These are phyloP conservation scores for Cnidoscolus chayamansa DNA, from an alignment of 441 rosid genomes.

Conservation along the genomic window DNA sequence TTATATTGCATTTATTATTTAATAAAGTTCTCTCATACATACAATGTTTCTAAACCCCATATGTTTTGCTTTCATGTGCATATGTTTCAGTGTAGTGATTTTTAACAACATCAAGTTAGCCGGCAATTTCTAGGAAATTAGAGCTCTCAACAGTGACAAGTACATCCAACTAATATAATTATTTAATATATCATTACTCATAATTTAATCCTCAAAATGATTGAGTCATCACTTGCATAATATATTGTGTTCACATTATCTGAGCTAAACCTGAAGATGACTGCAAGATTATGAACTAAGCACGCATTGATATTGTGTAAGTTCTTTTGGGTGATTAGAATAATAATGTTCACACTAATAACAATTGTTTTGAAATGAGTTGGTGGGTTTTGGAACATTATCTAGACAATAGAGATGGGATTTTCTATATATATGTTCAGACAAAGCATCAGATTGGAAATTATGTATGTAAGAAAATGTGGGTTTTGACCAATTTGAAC, in stretches of 20 bases:
- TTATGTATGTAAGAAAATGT: not conserved
- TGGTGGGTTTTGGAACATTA: not conserved
- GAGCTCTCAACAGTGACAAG: not conserved
- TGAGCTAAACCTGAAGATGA: not conserved
- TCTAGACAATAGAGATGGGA: not conserved
- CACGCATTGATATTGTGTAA: not conserved
- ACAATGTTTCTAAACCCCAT: no score
- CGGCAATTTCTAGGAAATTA: slow-evolving; percentile 9
- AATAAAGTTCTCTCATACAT: no score
- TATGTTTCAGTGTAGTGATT: not conserved
- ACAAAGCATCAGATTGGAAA: not conserved
- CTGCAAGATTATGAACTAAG: not conserved
- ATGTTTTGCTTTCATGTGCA: not conserved
- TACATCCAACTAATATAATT: not conserved
- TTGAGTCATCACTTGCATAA: not conserved
- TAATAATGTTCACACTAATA: slow-evolving; percentile 1
- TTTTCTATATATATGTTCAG: not conserved
- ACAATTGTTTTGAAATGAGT: not conserved
- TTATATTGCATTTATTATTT: no score
- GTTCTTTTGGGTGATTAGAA: not conserved
- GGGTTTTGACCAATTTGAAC: slow-evolving; percentile 13
- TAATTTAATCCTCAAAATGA: not conserved
- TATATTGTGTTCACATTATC: not conserved
- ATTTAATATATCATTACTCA: not conserved
- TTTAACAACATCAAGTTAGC: not conserved